phyloP scores from a whole-genome alignment of 108 stramenopile species.

The Fistulifera solaris region DNA sequence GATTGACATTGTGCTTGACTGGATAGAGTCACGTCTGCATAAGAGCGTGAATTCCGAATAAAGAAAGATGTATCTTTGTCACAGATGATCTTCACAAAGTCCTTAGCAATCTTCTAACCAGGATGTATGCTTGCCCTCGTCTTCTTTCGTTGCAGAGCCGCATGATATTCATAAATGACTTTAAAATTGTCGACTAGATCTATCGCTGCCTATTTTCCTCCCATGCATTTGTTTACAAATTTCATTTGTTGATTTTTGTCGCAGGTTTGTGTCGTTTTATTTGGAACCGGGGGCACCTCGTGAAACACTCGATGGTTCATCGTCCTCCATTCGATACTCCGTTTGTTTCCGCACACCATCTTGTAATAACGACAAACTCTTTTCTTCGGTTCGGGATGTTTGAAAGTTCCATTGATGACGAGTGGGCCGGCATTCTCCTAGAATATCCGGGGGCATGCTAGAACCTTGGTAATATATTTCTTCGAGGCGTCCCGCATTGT shows the following conservation, averaged over 20 bases:
- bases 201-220: slow-evolving; percentile 34
- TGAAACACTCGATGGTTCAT: slow-evolving; percentile 28
- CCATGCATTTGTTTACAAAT: slow-evolving; percentile 43
- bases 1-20: slow-evolving; percentile 16
- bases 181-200: slow-evolving; percentile 52
- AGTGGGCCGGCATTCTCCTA: slow-evolving; percentile 65
- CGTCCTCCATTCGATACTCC: slow-evolving; percentile 25
- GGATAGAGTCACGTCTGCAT: slow-evolving; percentile 17
- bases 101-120: slow-evolving; percentile 56
- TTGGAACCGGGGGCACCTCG: slow-evolving; percentile 45
- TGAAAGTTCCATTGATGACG: slow-evolving; percentile 67
- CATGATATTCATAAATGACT: slow-evolving; percentile 49
- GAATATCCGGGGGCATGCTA: slow-evolving; percentile 38
- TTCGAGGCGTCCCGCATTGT: slow-evolving; percentile 64
- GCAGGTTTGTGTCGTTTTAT: no score
- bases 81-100: slow-evolving; percentile 20
- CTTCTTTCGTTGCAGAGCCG: slow-evolving; percentile 39
- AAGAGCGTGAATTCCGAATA: no score
- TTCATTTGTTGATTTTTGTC: slow-evolving; percentile 47
- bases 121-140: slow-evolving; percentile 28
- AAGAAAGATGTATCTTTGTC: no score
- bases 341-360: slow-evolving; percentile 66
- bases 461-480: slow-evolving; percentile 39
- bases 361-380: slow-evolving; percentile 45
- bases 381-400: slow-evolving; percentile 40